A percentile compares a stretch with the other conserved stretches of the same genome.
These are phyloP conservation scores for Ceriops zippeliana DNA, from an alignment of 345 rosid species.

Conservation along the genomic window DNA sequence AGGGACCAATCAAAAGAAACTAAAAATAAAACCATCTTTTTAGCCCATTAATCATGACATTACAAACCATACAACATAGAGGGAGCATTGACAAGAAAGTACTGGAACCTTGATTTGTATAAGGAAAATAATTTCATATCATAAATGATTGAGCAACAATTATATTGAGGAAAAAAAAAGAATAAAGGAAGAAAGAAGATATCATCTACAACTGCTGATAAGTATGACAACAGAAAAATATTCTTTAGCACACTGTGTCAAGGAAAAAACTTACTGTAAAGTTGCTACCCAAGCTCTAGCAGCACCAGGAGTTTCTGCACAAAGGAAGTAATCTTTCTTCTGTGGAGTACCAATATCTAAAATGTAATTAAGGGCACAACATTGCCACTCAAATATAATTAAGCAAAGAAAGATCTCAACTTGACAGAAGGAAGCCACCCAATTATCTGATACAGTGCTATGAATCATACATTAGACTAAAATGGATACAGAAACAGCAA, in stretches of 20 bases:
- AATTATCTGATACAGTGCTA: background rate
- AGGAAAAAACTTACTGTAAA: constrained; percentile 62
- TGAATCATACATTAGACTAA: background rate
- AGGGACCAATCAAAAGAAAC: background rate
- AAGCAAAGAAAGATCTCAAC: constrained; percentile 1
- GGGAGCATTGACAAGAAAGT: too few species aligned
- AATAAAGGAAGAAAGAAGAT: background rate
- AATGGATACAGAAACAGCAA: constrained; percentile 95
- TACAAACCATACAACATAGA: too few species aligned
- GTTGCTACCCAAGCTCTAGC: constrained; percentile 98
- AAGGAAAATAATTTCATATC: background rate
- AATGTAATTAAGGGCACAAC: constrained; percentile 33
- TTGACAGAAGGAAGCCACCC: constrained; percentile 6
- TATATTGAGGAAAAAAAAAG: background rate
- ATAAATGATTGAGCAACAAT: background rate
- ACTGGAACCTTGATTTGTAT: background rate
- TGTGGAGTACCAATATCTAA: constrained; percentile 97
- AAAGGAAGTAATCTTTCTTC: constrained; percentile 89
- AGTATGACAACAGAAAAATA: background rate
- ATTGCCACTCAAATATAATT: constrained; percentile 1
- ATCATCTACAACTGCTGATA: background rate
- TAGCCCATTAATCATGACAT: too few species aligned
- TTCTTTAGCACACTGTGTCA: constrained; percentile 1
- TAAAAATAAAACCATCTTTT: too few species aligned
- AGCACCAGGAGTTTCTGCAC: constrained; percentile 96